Evolutionary conservation across 164 flowering plant genomes (phyloP).

Genomic region (Malania oleifera): DNA sequence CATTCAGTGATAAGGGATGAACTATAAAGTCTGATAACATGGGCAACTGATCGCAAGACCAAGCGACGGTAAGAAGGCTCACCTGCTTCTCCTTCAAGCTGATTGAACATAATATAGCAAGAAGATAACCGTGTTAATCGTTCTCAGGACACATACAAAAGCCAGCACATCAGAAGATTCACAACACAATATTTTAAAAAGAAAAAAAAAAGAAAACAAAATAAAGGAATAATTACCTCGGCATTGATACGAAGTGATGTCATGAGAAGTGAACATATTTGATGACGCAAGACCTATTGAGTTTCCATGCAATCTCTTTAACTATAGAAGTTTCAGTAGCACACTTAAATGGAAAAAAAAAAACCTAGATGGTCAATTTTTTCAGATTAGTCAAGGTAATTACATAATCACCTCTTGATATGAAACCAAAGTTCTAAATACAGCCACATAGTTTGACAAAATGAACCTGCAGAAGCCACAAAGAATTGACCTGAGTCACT

Average conservation of each 20-base stretch:
- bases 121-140: background rate
- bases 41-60: constrained; percentile 94
- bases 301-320: constrained; percentile 11
- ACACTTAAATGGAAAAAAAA: background rate
- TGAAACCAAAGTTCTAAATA: constrained; percentile 65
- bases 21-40: constrained; percentile 91
- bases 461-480: constrained; percentile 73
- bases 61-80: constrained; percentile 93
- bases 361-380: too few species aligned
- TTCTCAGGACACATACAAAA: background rate
- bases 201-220: background rate
- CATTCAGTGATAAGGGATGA: constrained; percentile 86
- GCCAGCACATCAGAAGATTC: background rate
- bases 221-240: constrained; percentile 49
- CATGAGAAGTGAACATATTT: constrained; percentile 97
- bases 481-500: background rate
- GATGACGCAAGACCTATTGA: constrained; percentile 76
- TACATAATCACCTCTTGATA: constrained; percentile 71
- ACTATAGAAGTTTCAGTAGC: constrained; percentile 8
- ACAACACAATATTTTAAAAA: background rate
- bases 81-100: constrained; percentile 94
- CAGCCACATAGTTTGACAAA: constrained; percentile 74
- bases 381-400: background rate
- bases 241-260: constrained; percentile 88
- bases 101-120: constrained; percentile 16